A percentile compares a stretch with the other conserved stretches of the same genome.
Conservation (phyloP, 2,329 filamentous ascomycete genomes). For the Talaromyces islandicus region DNA sequence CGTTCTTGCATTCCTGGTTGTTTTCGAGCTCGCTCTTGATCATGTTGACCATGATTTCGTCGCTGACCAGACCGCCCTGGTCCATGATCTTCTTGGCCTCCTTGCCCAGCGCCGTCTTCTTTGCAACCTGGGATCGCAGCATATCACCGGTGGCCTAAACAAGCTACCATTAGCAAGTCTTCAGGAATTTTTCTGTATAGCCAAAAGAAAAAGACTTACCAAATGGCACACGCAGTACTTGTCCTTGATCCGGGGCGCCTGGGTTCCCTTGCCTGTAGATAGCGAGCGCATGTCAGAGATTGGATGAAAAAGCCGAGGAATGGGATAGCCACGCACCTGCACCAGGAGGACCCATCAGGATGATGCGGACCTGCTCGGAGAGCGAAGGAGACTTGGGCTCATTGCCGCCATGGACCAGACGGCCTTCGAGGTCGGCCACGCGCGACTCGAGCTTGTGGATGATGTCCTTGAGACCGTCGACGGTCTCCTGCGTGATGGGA, state of each 20-base stretch:
- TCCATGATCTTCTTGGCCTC: slow-evolving; percentile 99
- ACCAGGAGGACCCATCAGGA: slow-evolving; percentile 94
- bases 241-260: slow-evolving; percentile 96
- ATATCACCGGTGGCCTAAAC: slow-evolving; percentile 92
- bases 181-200: no score
- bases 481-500: slow-evolving; percentile 71
- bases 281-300: neutral
- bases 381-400: slow-evolving; percentile 42
- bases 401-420: slow-evolving; percentile 52
- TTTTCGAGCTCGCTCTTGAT: slow-evolving; percentile 94
- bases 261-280: slow-evolving; percentile 85
- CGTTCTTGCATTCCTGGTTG: slow-evolving; percentile 94
- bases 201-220: slow-evolving; percentile 50
- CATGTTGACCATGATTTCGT: slow-evolving; percentile 99
- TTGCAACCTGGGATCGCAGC: slow-evolving; percentile 95
- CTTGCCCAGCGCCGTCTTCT: slow-evolving; percentile 88
- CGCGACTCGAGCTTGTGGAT: slow-evolving; percentile 79
- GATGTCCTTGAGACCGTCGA: slow-evolving; percentile 78
- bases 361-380: slow-evolving; percentile 77
- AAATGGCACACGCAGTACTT: slow-evolving; percentile 96
- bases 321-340: slow-evolving; percentile 60
- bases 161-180: neutral
- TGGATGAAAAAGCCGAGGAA: slow-evolving; percentile 15
- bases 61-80: slow-evolving; percentile 90
- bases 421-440: slow-evolving; percentile 76